phyloP scores from a whole-genome alignment of 306 rosid genomes.

The Pachyrhizus erosus region DNA sequence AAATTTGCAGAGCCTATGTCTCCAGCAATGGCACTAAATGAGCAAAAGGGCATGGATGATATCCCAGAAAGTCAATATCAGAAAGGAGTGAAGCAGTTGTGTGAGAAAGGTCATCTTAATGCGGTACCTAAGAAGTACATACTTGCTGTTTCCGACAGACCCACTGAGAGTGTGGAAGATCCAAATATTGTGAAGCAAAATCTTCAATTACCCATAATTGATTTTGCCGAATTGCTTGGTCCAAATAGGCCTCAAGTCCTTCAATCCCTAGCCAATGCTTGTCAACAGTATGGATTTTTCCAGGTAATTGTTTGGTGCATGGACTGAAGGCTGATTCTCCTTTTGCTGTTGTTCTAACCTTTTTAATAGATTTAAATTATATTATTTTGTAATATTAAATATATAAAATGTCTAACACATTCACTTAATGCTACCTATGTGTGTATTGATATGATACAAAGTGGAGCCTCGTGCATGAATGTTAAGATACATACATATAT shows the following conservation, averaged over 20 bases:
- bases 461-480: background rate
- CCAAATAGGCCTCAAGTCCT: conserved; percentile 65
- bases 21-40: conserved; percentile 58
- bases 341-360: background rate
- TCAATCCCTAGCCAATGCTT: conserved; percentile 63
- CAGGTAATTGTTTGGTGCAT: conserved; percentile 56
- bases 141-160: conserved; percentile 69
- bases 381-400: background rate
- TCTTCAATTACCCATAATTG: conserved; percentile 71
- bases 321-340: background rate
- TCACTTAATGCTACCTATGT: background rate
- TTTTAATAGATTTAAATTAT: background rate
- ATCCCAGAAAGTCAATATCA: conserved; percentile 49
- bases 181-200: conserved; percentile 31
- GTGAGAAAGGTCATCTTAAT: conserved; percentile 59
- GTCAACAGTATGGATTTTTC: conserved; percentile 78
- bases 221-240: conserved; percentile 68
- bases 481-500: too few relatives aligned
- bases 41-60: conserved; percentile 22
- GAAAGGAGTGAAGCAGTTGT: conserved; percentile 77
- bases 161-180: conserved; percentile 38
- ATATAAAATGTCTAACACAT: background rate
- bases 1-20: conserved; percentile 45
- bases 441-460: background rate
- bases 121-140: conserved; percentile 72